phyloP scores from a whole-genome alignment of 1,284 basidiomycete genomes.

The Fomitopsis palustris region DNA sequence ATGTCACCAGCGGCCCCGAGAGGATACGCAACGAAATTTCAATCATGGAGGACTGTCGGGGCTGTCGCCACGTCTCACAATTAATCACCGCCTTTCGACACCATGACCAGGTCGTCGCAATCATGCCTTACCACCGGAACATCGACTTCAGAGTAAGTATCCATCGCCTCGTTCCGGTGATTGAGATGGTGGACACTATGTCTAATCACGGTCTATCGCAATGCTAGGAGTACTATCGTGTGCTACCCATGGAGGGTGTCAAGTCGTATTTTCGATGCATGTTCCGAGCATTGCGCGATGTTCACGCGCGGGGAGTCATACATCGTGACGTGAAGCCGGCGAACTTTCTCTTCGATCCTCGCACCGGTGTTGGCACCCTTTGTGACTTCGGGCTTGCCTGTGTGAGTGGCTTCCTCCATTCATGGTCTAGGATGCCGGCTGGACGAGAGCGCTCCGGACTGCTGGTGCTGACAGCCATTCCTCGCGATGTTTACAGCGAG shows the following conservation, averaged over 20 bases:
- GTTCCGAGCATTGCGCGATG: constrained; percentile 86
- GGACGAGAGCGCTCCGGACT: neutral
- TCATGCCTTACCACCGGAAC: constrained; percentile 93
- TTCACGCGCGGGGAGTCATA: constrained; percentile 86
- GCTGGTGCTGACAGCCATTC: neutral
- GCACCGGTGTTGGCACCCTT: constrained; percentile 80
- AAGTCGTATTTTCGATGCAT: constrained; percentile 90
- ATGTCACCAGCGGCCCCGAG: constrained; percentile 92
- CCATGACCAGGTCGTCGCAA: constrained; percentile 89
- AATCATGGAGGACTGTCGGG: constrained; percentile 86
- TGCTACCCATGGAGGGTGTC: constrained; percentile 70
- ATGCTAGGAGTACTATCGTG: constrained; percentile 69
- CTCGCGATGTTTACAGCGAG: constrained; percentile 40
- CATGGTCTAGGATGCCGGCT: neutral
- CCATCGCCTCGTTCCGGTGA: neutral
- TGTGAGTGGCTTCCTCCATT: constrained; percentile 41
- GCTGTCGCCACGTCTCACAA: constrained; percentile 84
- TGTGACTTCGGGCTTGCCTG: constrained; percentile 97
- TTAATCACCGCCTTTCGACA: constrained; percentile 93
- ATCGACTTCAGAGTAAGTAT: constrained; percentile 85
- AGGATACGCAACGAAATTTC: constrained; percentile 93
- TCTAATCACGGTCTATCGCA: neutral
- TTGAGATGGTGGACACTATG: neutral
- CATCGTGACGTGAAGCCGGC: constrained; percentile 99
- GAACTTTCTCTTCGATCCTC: constrained; percentile 94